These are phyloP conservation scores for Nothophaeocryptopus gaeumannii DNA, from an alignment of 2,329 filamentous ascomycete genomes.

Conservation along the genomic window DNA sequence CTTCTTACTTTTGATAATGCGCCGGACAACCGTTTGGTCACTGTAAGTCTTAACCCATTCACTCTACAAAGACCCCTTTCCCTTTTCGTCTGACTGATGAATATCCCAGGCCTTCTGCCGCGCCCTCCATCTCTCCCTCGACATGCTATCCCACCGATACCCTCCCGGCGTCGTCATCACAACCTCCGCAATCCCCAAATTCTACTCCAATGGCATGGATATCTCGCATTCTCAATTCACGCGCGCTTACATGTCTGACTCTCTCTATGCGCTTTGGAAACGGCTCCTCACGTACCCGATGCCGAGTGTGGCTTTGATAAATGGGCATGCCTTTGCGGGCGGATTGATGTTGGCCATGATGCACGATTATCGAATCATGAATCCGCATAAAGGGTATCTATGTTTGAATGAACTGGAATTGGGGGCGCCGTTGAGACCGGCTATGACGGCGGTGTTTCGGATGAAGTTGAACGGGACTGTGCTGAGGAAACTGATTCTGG, in stretches of 20 bases:
- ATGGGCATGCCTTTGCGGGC: slow-evolving; percentile 77
- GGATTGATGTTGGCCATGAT: slow-evolving; percentile 79
- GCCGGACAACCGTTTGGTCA: slow-evolving; percentile 73
- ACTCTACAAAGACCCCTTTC: background rate
- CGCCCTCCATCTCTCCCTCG: slow-evolving; percentile 67
- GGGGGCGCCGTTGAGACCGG: slow-evolving; percentile 68
- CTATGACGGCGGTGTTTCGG: slow-evolving; percentile 73
- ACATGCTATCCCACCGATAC: slow-evolving; percentile 68
- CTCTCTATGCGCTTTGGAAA: slow-evolving; percentile 63
- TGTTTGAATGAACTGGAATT: slow-evolving; percentile 82
- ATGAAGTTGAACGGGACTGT: slow-evolving; percentile 58
- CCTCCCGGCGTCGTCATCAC: slow-evolving; percentile 73
- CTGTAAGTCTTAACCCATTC: slow-evolving; percentile 33
- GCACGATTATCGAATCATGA: slow-evolving; percentile 79
- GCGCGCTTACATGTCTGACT: slow-evolving; percentile 57
- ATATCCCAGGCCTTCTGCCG: slow-evolving; percentile 55
- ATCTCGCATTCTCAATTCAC: slow-evolving; percentile 62
- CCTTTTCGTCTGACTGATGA: background rate
- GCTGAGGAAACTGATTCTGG: slow-evolving; percentile 67
- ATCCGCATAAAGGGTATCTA: slow-evolving; percentile 65
- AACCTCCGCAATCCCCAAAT: slow-evolving; percentile 71
- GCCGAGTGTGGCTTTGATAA: slow-evolving; percentile 76
- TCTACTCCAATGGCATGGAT: slow-evolving; percentile 82
- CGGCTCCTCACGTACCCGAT: slow-evolving; percentile 71
- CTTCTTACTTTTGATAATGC: slow-evolving; percentile 68